Evolutionary conservation across 257 asterid genomes (phyloP).

Genomic region (Nicotiana tomentosiformis): DNA sequence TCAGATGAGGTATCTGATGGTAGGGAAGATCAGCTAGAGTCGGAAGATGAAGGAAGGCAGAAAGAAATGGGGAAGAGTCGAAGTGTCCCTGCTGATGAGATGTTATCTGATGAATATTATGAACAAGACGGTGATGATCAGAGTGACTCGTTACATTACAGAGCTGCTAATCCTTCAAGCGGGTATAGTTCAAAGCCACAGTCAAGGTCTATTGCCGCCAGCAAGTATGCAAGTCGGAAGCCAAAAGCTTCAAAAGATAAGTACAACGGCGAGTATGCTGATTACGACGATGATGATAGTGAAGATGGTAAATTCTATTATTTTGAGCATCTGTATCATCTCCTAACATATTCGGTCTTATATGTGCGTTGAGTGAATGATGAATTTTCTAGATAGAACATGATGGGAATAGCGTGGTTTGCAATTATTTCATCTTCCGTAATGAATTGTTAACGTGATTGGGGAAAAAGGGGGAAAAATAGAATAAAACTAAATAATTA

Average conservation of each 20-base stretch:
- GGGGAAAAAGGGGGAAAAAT: not conserved
- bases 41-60: constrained; percentile 46
- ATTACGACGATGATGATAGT: constrained; percentile 49
- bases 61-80: constrained; percentile 49
- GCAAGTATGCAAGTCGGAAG: constrained; percentile 41
- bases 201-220: constrained; percentile 36
- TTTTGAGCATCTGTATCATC: not conserved
- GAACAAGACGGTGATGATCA: constrained; percentile 94
- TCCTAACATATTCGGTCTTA: not conserved
- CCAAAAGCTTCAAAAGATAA: constrained; percentile 43
- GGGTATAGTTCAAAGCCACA: constrained; percentile 50
- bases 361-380: not conserved
- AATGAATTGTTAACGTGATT: not conserved
- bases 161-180: constrained; percentile 43
- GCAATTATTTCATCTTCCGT: not conserved
- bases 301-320: constrained; percentile 34
- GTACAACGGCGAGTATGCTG: constrained; percentile 48
- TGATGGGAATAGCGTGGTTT: not conserved
- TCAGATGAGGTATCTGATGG: constrained; percentile 76
- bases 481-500: not conserved
- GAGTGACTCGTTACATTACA: constrained; percentile 55
- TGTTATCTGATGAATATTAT: constrained; percentile 96
- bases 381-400: not conserved
- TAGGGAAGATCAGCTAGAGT: constrained; percentile 48
- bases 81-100: constrained; percentile 74